phyloP scores from a whole-genome alignment of 2,329 filamentous ascomycete genomes.

The Aureobasidium sp. region DNA sequence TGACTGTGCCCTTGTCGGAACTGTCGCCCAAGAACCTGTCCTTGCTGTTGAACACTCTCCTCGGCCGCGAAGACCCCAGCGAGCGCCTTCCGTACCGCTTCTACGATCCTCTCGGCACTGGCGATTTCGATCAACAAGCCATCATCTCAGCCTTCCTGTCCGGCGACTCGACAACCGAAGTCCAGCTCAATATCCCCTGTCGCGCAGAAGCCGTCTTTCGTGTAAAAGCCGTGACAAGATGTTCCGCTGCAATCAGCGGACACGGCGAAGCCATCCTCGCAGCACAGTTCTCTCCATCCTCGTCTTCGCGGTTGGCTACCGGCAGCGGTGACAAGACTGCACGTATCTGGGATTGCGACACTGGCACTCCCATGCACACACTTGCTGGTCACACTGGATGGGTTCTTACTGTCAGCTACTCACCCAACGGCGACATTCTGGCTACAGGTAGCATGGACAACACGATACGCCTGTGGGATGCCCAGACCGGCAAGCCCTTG shows the following conservation, averaged over 20 bases:
- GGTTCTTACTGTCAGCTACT: conserved; percentile 83
- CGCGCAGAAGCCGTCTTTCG: conserved; percentile 87
- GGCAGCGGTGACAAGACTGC: conserved; percentile 88
- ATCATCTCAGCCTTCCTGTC: conserved; percentile 36
- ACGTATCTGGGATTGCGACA: conserved; percentile 89
- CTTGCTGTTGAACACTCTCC: conserved; percentile 72
- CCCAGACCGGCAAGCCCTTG: conserved; percentile 65
- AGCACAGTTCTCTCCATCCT: conserved; percentile 73
- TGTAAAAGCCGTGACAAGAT: conserved; percentile 83
- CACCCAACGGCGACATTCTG: conserved; percentile 69
- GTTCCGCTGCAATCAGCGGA: conserved; percentile 78
- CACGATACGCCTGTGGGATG: conserved; percentile 81
- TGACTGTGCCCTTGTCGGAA: conserved; percentile 71
- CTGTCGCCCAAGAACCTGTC: conserved; percentile 85
- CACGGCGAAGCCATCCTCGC: conserved; percentile 87
- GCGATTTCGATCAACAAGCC: conserved; percentile 31
- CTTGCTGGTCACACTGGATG: conserved; percentile 81
- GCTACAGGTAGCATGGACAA: conserved; percentile 93
- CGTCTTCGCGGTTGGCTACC: conserved; percentile 69
- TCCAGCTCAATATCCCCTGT: conserved; percentile 53
- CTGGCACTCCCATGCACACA: conserved; percentile 78
- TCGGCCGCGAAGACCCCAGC: conserved; percentile 52
- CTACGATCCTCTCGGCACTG: conserved; percentile 41
- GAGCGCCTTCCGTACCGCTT: conserved; percentile 60
- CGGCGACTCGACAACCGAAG: conserved; percentile 46